These are phyloP conservation scores for Apiospora saccharicola DNA, from an alignment of 2,329 filamentous ascomycete species.

Conservation along the genomic window DNA sequence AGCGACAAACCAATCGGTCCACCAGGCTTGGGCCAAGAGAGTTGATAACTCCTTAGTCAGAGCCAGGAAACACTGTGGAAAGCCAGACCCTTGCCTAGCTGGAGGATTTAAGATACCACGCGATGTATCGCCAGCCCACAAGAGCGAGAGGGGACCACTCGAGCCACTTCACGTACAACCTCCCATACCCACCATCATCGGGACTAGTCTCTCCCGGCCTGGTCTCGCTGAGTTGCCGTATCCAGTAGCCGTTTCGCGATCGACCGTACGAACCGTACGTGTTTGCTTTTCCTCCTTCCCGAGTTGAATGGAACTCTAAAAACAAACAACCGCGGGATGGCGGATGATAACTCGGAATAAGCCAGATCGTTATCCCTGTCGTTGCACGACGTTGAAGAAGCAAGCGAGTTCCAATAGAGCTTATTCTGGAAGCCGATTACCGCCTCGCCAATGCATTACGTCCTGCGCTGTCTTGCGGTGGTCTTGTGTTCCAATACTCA, in stretches of 20 bases:
- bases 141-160: background rate
- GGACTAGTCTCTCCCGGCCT: background rate
- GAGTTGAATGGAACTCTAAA: background rate
- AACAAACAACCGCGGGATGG: background rate
- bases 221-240: background rate
- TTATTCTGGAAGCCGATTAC: background rate
- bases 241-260: constrained; percentile 2
- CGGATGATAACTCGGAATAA: background rate
- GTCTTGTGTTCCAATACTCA: background rate
- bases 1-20: background rate
- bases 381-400: background rate
- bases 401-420: background rate
- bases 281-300: background rate
- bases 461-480: background rate
- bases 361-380: background rate
- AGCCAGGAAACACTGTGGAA: constrained; percentile 9
- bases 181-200: constrained; percentile 8
- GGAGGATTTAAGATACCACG: constrained; percentile 4
- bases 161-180: background rate
- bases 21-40: background rate
- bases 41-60: constrained; percentile 21
- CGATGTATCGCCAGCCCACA: constrained; percentile 1
- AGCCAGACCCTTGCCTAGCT: background rate
- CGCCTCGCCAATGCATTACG: constrained; percentile 15
- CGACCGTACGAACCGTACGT: background rate